These are phyloP conservation scores for Aspergillus carlsbadensis DNA, from an alignment of 495 filamentous ascomycete genomes.

Conservation along the genomic window DNA sequence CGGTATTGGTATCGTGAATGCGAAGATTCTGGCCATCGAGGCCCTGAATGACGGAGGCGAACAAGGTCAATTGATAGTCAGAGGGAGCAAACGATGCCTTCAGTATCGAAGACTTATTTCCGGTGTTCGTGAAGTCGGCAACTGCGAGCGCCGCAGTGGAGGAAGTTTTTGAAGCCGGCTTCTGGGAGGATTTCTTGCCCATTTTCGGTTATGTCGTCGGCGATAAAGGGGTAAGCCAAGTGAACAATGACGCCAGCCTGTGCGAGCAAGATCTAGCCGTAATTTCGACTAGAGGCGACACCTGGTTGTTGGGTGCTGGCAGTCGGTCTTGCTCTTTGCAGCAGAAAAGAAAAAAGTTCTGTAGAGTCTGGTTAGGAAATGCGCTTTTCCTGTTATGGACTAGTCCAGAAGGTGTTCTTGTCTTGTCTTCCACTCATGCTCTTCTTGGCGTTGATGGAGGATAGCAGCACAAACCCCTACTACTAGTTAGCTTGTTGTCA, in stretches of 20 bases:
- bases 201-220: constrained; percentile 32
- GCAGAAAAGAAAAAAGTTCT: constrained; percentile 50
- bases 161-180: constrained; percentile 44
- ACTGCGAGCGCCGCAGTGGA: constrained; percentile 46
- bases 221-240: constrained; percentile 1
- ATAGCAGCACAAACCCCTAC: background rate
- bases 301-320: constrained; percentile 31
- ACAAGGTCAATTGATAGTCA: constrained; percentile 55
- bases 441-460: no score
- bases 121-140: constrained; percentile 33
- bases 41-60: constrained; percentile 60
- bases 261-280: constrained; percentile 11
- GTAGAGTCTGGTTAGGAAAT: constrained; percentile 30
- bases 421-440: constrained; percentile 38
- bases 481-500: no score
- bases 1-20: constrained; percentile 58
- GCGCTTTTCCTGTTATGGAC: constrained; percentile 36
- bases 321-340: constrained; percentile 33
- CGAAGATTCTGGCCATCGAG: constrained; percentile 59
- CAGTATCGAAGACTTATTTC: constrained; percentile 50
- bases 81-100: constrained; percentile 56
- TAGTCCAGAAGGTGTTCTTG: constrained; percentile 22
- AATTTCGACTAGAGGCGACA: constrained; percentile 22
- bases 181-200: constrained; percentile 51
- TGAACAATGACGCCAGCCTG: background rate